Conservation (phyloP, 768 basidiomycete species). For the Xanthoconium purpureum region DNA sequence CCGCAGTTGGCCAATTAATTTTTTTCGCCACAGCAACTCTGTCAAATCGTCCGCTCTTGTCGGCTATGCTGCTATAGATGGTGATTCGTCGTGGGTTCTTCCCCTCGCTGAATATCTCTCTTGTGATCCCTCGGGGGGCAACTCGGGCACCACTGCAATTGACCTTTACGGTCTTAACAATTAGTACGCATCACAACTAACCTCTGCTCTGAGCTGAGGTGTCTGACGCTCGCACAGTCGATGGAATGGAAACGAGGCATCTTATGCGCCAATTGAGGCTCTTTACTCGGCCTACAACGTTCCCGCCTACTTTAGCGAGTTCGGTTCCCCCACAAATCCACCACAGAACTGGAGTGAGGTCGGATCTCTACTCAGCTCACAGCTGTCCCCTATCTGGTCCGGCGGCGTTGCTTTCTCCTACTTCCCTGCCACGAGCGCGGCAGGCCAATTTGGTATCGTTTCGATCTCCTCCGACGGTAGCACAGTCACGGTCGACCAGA, state of each 20-base stretch:
- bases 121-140: conserved; percentile 57
- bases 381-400: conserved; percentile 80
- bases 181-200: conserved; percentile 52
- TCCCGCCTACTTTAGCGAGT: conserved; percentile 89
- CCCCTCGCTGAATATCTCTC: conserved; percentile 75
- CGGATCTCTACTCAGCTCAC: conserved; percentile 61
- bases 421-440: conserved; percentile 73
- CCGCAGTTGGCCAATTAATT: neutral
- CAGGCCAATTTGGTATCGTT: conserved; percentile 83
- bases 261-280: conserved; percentile 54
- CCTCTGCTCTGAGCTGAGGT: neutral
- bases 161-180: conserved; percentile 88
- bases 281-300: conserved; percentile 68
- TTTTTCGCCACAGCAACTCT: conserved; percentile 44
- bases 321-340: conserved; percentile 66
- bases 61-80: conserved; percentile 86
- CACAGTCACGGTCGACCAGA: conserved; percentile 64
- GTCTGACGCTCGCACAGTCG: conserved; percentile 44
- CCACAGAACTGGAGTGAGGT: conserved; percentile 77
- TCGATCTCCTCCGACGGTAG: conserved; percentile 63
- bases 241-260: conserved; percentile 70
- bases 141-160: conserved; percentile 61
- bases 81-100: conserved; percentile 55
- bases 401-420: conserved; percentile 90
- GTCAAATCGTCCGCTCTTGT: conserved; percentile 65